phyloP scores from a whole-genome alignment of 192 early-diverging fungal species.

The Dissophora globulifera region DNA sequence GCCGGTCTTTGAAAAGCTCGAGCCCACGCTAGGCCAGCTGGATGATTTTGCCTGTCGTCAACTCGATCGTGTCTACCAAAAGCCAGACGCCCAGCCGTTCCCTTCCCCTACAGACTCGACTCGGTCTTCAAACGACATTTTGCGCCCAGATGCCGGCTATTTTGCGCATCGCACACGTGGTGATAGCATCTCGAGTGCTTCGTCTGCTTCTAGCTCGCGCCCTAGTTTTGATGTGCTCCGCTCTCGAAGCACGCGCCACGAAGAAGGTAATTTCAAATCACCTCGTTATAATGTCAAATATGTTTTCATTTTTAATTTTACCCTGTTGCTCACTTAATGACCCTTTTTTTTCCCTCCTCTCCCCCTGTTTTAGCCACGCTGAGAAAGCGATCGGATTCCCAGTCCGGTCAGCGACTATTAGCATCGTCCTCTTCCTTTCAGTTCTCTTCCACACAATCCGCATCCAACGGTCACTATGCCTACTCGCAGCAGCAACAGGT shows the following conservation, averaged over 20 bases:
- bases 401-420: slow-evolving; percentile 25
- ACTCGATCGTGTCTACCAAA: slow-evolving; percentile 65
- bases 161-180: slow-evolving; percentile 45
- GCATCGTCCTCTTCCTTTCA: slow-evolving; percentile 39
- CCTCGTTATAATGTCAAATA: background rate
- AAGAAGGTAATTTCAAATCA: slow-evolving; percentile 26
- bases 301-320: no score
- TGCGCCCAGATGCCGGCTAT: slow-evolving; percentile 30
- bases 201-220: slow-evolving; percentile 33
- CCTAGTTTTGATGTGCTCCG: slow-evolving; percentile 43
- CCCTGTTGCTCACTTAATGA: no score
- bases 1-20: slow-evolving; percentile 79
- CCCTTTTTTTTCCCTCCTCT: no score
- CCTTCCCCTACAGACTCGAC: slow-evolving; percentile 47
- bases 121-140: slow-evolving; percentile 50
- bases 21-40: slow-evolving; percentile 69
- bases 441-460: slow-evolving; percentile 7
- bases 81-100: slow-evolving; percentile 39
- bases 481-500: slow-evolving; percentile 22
- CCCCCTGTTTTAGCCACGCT: slow-evolving; percentile 18
- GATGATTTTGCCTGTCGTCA: slow-evolving; percentile 83
- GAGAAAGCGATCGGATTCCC: slow-evolving; percentile 34
- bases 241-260: slow-evolving; percentile 33
- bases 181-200: slow-evolving; percentile 39
- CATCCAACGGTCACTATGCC: slow-evolving; percentile 6